Percentiles rank a stretch among this genome's conserved stretches.
Conservation (phyloP, 169 alveolate species). For the Nephromyces sp. region DNA sequence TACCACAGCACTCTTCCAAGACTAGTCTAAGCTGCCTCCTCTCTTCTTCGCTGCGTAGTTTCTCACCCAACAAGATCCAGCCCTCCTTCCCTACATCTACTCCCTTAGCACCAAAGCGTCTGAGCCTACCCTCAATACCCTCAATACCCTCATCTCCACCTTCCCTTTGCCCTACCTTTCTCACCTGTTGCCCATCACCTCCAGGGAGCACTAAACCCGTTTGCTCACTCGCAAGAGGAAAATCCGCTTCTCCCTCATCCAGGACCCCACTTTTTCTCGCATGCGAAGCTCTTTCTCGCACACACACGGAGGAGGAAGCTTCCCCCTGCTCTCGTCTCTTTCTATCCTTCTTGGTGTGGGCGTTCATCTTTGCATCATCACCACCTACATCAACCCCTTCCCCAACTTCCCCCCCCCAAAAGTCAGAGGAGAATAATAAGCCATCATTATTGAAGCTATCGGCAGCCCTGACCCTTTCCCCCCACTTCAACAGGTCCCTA, state of each 20-base stretch:
- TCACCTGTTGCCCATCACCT: slow-evolving; percentile 6
- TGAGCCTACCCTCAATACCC: background rate
- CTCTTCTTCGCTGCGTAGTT: slow-evolving; percentile 77
- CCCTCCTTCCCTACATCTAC: slow-evolving; percentile 79
- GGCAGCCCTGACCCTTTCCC: slow-evolving; percentile 69
- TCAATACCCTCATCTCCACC: background rate
- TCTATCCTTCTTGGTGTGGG: background rate
- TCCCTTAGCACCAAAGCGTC: slow-evolving; percentile 28
- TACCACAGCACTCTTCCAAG: too few species aligned
- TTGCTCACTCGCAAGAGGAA: too few species aligned
- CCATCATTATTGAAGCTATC: slow-evolving; percentile 58
- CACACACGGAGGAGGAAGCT: background rate
- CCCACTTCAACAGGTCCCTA: slow-evolving; percentile 98
- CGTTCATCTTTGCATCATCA: background rate
- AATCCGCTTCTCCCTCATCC: too few species aligned
- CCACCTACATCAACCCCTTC: slow-evolving; percentile 11
- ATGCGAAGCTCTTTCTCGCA: background rate
- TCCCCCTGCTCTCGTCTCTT: background rate
- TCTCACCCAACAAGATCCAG: slow-evolving; percentile 84
- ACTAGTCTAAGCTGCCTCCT: slow-evolving; percentile 64
- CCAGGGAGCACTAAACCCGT: slow-evolving; percentile 21
- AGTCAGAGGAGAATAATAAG: slow-evolving; percentile 54
- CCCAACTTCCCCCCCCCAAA: slow-evolving; percentile 70
- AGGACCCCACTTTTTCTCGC: background rate
- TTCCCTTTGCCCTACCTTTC: background rate